These are phyloP conservation scores for Populus nigra DNA, from an alignment of 345 rosid genomes.

Conservation along the genomic window DNA sequence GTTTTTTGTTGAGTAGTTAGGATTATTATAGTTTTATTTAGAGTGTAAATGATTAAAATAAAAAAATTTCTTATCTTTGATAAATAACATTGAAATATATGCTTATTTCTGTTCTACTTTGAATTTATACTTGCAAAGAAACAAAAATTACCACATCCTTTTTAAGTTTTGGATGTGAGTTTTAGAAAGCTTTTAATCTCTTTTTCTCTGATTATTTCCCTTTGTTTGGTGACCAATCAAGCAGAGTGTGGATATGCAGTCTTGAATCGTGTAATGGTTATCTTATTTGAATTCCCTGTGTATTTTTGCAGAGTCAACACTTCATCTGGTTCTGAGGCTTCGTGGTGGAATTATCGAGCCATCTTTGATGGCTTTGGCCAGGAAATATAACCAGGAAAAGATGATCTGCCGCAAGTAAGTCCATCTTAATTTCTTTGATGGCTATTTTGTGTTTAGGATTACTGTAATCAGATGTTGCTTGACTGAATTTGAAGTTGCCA, in stretches of 20 bases:
- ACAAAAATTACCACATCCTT: too few species aligned
- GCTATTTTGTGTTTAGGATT: background rate
- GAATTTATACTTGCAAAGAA: background rate
- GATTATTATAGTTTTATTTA: background rate
- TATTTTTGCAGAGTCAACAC: conserved; percentile 57
- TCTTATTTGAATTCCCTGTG: background rate
- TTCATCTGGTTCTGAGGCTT: conserved; percentile 79
- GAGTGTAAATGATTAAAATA: background rate
- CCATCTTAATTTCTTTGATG: background rate
- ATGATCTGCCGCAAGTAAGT: conserved; percentile 91
- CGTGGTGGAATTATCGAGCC: conserved; percentile 94
- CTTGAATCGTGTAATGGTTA: background rate
- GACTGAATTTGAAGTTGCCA: too few species aligned
- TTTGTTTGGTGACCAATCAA: background rate
- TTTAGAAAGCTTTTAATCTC: background rate
- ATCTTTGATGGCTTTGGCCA: conserved; percentile 86
- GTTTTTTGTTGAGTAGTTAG: background rate
- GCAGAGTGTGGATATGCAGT: background rate
- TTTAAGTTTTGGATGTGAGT: background rate
- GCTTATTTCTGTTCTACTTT: background rate
- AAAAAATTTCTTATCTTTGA: background rate
- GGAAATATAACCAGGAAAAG: conserved; percentile 76
- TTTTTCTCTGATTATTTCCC: too few species aligned
- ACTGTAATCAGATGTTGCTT: too few species aligned
- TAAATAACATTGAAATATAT: background rate